phyloP scores from a whole-genome alignment of 768 basidiomycete genomes.

The Boletus pseudo-olivaceus region DNA sequence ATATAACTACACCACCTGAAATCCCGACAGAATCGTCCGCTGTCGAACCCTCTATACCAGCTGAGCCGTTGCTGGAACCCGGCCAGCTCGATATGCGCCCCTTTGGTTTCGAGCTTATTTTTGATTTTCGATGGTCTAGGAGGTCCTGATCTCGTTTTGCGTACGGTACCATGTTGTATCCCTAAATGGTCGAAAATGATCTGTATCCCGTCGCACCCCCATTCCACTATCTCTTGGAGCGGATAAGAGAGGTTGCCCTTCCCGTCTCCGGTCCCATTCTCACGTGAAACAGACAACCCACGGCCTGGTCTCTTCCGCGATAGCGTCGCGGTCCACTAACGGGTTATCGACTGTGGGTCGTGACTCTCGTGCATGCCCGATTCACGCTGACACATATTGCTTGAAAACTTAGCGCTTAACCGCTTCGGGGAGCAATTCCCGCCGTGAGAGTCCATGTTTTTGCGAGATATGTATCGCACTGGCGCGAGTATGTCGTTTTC shows the following conservation, averaged over 20 bases:
- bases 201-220: slow-evolving; percentile 8
- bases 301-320: background rate
- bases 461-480: background rate
- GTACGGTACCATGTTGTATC: slow-evolving; percentile 20
- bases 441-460: background rate
- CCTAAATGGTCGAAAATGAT: slow-evolving; percentile 9
- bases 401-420: background rate
- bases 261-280: background rate
- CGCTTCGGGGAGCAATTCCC: background rate
- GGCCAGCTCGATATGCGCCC: slow-evolving; percentile 68
- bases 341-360: slow-evolving; percentile 1
- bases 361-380: background rate
- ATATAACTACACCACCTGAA: slow-evolving; percentile 2
- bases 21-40: background rate
- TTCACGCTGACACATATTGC: background rate
- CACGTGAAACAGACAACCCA: background rate
- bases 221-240: background rate
- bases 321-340: background rate
- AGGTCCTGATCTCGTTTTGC: slow-evolving; percentile 12
- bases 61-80: slow-evolving; percentile 29
- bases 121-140: slow-evolving; percentile 71
- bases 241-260: background rate
- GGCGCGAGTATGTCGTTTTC: background rate
- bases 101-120: slow-evolving; percentile 65
- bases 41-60: slow-evolving; percentile 12